Evolutionary conservation across 2,329 filamentous ascomycete genomes (phyloP), one percentile per base, ranked within the genome.

Genomic region (Akanthomyces dipterigenus): DNA sequence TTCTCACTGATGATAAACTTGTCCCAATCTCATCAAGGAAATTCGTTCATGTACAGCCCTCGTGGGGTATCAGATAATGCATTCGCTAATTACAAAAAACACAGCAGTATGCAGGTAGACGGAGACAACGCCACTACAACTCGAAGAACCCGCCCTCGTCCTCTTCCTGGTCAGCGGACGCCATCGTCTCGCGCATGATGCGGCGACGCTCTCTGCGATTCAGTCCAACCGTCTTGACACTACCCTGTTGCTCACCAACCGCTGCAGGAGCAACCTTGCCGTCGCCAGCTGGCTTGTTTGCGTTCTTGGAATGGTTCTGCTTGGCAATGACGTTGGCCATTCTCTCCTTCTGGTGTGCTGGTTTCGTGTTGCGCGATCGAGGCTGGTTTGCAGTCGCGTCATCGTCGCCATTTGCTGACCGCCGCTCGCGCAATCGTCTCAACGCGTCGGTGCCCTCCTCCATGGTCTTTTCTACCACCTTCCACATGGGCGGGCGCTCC

Each of bases 401-500:
- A 31, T 36, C 36, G 16, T 63, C 55, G 7, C 63, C 63, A 6
- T 65, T 67, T 42, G 65, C 60, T 16, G 70, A 65, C 26, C 72
- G 73, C 63, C 85, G 80, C 65, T 88, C 83, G 56, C 85, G 78
- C 55, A 89, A 68, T 57, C 70, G 75, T 63, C 82, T 78, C 56
- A 89, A 69, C 16, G 79, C 79, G 1, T 76, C 66, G 3, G 70
- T 76, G 7, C 85, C 85, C 42, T 84, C 77, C 58, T 78, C 75
- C 77, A 88, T 85, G 14, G 86, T 81, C 67, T 83, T 78, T 74
- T 90, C 88, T 20, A 93, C 81, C 16, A 80, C 74, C 18, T 75
- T 74, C 89, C 89, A 92, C 77, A 92, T 82, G n/a, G 83, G 79
- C 7, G 81, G 79, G 62, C 82, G 73, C 62, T 80, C 75, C 5